Base-by-base conservation (phyloP, 1,284 basidiomycete species). In the Dichomitus squalens region DNA sequence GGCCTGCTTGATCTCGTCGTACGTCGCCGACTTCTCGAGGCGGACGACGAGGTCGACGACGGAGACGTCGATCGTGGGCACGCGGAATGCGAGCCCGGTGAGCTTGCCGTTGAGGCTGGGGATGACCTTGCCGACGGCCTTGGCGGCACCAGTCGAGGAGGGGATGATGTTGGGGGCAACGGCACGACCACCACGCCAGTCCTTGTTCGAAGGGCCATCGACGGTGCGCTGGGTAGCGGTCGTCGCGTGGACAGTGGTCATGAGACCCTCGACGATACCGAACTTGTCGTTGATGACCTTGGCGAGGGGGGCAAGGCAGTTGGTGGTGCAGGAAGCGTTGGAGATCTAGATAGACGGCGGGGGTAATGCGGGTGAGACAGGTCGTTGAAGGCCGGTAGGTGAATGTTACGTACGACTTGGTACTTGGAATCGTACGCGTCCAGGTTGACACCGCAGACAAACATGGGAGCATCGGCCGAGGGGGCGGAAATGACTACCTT, bases 401-500 rank as follows among this genome's bases (percentile, higher is more conserved):
- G 41, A 55, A 25, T 31, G 49, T 51, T 62, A 83, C 86, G 60
- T 75, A 89, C 89, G 74, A 98, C 92, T 64, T 85, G 84, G 84
- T 95, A 88, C 76, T 92, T 90, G 71, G 95, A 79, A 78, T 98
- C 89, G 80, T 99, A 99, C 36, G 81, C 68, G 67, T 98, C 95
- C 63, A 98, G 88, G 85, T 99, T 99, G 78, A 99, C 96, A 84
- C 96, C 96, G 69, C 82, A 85, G 62, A 95, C 93, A 76, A 88
- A 94, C 96, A 99, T 99, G 70, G 96, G 96, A 25, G 96, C 97
- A 77, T 99, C 97, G 55, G 95, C 88, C 27, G 97, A 99, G 69
- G 96, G 96, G 56, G 96, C 97, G 67, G 96, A 98, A 86, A 99
- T 99, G 82, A 99, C 85, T 74, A 99, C 96, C 85, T 98, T 99